These are phyloP conservation scores for Russula dissimulans DNA, from an alignment of 768 basidiomycete species.

Conservation along the genomic window DNA sequence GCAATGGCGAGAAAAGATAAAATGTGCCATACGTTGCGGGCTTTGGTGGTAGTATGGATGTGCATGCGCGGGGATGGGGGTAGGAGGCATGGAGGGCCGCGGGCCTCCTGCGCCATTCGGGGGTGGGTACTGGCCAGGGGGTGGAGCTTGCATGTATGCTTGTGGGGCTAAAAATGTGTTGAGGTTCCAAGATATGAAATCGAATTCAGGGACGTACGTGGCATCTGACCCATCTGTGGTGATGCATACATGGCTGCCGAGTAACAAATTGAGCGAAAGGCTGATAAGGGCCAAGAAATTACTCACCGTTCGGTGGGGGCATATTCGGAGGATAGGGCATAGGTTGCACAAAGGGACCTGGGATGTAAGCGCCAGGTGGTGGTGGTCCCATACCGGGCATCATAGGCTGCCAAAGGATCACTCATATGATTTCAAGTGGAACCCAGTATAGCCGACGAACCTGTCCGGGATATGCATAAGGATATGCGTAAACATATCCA, in stretches of 20 bases:
- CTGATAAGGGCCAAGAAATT: not conserved
- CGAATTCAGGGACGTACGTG: conserved; percentile 45
- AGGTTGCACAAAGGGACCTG: conserved; percentile 72
- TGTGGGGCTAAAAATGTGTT: conserved; percentile 41
- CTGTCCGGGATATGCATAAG: conserved; percentile 69
- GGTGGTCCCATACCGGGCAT: conserved; percentile 80
- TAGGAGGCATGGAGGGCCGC: conserved; percentile 86
- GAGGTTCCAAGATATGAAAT: not conserved
- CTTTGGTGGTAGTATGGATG: conserved; percentile 87
- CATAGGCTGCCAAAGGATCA: conserved; percentile 45
- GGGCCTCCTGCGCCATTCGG: conserved; percentile 71
- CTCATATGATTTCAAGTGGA: not conserved
- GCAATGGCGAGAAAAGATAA: conserved; percentile 19
- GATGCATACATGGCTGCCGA: conserved; percentile 67
- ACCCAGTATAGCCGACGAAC: conserved; percentile 32
- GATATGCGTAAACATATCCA: conserved; percentile 64
- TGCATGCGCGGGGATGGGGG: conserved; percentile 78
- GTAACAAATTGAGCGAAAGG: conserved; percentile 1
- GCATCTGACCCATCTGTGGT: conserved; percentile 81
- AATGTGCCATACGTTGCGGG: conserved; percentile 57
- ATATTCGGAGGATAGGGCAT: conserved; percentile 78
- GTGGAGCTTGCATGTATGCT: conserved; percentile 72
- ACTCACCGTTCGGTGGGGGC: conserved; percentile 62
- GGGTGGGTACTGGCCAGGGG: conserved; percentile 66
- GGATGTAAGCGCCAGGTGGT: conserved; percentile 73